Conservation (phyloP, 192 early-diverging fungal species). For the Glomus cerebriforme region DNA sequence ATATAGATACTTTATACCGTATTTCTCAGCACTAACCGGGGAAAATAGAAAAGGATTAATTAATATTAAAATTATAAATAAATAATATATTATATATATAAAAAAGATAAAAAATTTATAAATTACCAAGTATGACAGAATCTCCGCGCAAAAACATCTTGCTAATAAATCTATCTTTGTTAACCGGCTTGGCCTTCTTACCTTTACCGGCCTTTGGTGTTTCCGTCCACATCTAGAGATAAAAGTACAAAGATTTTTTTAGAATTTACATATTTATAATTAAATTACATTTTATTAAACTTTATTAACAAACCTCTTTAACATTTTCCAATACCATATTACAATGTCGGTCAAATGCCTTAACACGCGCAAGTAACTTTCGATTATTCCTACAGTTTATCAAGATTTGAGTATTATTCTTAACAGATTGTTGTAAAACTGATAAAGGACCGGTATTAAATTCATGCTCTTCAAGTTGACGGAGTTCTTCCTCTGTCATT, state of each 20-base stretch:
- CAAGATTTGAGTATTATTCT: constrained; percentile 95
- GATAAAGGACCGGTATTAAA: constrained; percentile 98
- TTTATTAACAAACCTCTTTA: constrained; percentile 71
- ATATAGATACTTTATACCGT: constrained; percentile 34
- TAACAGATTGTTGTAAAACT: constrained; percentile 89
- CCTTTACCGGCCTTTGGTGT: constrained; percentile 90
- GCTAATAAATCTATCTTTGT: constrained; percentile 98
- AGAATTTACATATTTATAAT: background rate
- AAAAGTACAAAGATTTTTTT: constrained; percentile 5
- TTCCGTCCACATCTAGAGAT: constrained; percentile 91
- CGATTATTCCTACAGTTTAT: constrained; percentile 98
- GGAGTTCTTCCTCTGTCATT: constrained; percentile 91
- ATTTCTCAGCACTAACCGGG: constrained; percentile 43
- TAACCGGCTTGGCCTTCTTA: constrained; percentile 94
- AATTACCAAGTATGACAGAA: constrained; percentile 83
- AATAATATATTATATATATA: too few species aligned
- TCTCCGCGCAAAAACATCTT: constrained; percentile 99
- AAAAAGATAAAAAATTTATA: background rate
- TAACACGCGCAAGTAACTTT: constrained; percentile 95
- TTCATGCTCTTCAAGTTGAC: constrained; percentile 87
- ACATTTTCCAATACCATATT: constrained; percentile 99
- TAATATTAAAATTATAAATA: background rate
- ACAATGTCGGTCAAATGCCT: constrained; percentile 99
- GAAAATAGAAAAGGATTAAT: background rate
- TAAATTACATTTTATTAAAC: background rate